Evolutionary conservation across 169 alveolate species (phyloP).

Genomic region (Cryptosporidium ubiquitum): DNA sequence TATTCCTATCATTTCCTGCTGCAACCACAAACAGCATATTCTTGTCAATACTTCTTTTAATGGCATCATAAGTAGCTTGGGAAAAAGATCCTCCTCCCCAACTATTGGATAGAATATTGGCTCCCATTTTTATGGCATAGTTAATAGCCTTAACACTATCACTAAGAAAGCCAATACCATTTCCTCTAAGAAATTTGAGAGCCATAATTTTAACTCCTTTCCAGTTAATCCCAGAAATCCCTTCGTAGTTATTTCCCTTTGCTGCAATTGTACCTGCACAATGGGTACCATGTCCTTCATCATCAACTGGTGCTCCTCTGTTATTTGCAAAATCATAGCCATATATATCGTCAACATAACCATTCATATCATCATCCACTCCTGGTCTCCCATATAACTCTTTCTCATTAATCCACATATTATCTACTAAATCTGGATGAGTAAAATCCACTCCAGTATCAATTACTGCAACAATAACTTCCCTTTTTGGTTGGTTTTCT

Average conservation of each 20-base stretch:
- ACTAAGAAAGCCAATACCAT: conserved; percentile 81
- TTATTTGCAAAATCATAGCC: conserved; percentile 80
- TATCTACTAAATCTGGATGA: conserved; percentile 83
- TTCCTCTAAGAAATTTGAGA: conserved; percentile 77
- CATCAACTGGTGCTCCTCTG: conserved; percentile 80
- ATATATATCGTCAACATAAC: conserved; percentile 82
- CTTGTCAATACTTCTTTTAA: conserved; percentile 75
- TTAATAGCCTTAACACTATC: conserved; percentile 79
- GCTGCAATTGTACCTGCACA: conserved; percentile 85
- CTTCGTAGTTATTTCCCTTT: conserved; percentile 77
- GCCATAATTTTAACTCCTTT: conserved; percentile 74
- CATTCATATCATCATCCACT: conserved; percentile 82
- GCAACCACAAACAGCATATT: conserved; percentile 81
- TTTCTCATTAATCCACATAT: conserved; percentile 81
- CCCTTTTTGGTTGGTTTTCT: conserved; percentile 74
- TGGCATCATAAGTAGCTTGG: conserved; percentile 81
- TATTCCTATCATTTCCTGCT: conserved; percentile 79
- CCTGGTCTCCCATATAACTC: conserved; percentile 83
- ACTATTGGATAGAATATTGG: conserved; percentile 78
- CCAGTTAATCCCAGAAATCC: conserved; percentile 74
- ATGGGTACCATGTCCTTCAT: conserved; percentile 83
- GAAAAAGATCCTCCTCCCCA: conserved; percentile 85
- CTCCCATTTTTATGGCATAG: conserved; percentile 80
- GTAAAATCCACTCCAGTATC: conserved; percentile 89
- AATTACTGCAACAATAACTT: conserved; percentile 82